Conservation (phyloP, 495 filamentous ascomycete genomes). For the Cercophora scortea region DNA sequence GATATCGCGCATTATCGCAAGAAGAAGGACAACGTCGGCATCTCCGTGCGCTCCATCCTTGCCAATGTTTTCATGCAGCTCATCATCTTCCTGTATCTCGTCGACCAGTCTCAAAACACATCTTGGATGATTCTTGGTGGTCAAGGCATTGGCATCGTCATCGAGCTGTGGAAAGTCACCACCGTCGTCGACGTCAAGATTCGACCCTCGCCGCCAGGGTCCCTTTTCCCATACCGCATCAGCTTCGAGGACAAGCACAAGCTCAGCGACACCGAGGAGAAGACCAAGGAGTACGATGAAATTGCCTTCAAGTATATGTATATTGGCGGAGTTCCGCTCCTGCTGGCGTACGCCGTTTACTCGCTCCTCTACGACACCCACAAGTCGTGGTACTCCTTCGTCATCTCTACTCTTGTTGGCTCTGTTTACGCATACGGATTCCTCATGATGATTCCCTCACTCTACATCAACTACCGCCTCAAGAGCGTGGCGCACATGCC, state of each 20-base stretch:
- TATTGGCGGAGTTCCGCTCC: slow-evolving; percentile 77
- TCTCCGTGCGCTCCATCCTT: slow-evolving; percentile 90
- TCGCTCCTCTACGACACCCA: slow-evolving; percentile 88
- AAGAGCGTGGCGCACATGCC: slow-evolving; percentile 98
- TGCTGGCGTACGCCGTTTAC: slow-evolving; percentile 84
- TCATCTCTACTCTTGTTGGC: slow-evolving; percentile 84
- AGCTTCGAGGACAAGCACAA: slow-evolving; percentile 95
- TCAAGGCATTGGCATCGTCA: slow-evolving; percentile 85
- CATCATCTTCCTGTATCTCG: slow-evolving; percentile 94
- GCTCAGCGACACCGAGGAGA: slow-evolving; percentile 88
- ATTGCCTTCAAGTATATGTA: slow-evolving; percentile 98
- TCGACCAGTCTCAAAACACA: slow-evolving; percentile 95
- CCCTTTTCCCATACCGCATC: slow-evolving; percentile 73
- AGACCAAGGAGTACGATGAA: slow-evolving; percentile 96
- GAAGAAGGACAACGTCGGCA: slow-evolving; percentile 98
- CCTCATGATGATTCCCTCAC: slow-evolving; percentile 95
- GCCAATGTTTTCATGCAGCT: slow-evolving; percentile 97
- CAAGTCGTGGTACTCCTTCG: slow-evolving; percentile 96
- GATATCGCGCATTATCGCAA: slow-evolving; percentile 97
- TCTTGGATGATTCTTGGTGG: slow-evolving; percentile 97
- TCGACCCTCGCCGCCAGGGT: slow-evolving; percentile 55
- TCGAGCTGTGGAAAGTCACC: slow-evolving; percentile 99
- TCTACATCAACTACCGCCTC: slow-evolving; percentile 98
- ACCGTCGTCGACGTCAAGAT: slow-evolving; percentile 89
- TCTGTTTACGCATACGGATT: slow-evolving; percentile 98